Evolutionary conservation across 306 rosid genomes (phyloP).

Genomic region (Castanea crenata): DNA sequence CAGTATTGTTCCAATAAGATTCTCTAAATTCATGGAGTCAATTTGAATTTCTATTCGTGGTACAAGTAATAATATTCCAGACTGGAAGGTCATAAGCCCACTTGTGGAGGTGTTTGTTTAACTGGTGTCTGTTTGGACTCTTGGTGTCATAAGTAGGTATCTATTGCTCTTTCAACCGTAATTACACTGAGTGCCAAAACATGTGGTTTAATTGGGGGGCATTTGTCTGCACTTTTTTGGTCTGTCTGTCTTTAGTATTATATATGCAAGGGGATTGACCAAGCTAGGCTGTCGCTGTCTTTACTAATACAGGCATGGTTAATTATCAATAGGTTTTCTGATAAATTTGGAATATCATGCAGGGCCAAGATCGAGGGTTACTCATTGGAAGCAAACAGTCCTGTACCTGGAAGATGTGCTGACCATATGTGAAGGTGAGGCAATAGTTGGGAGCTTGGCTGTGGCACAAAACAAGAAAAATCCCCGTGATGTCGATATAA

Average conservation of each 20-base stretch:
- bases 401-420: slow-evolving; percentile 87
- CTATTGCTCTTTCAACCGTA: not conserved
- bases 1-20: not conserved
- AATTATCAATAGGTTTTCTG: not conserved
- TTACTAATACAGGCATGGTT: not conserved
- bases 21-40: not conserved
- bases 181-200: not conserved
- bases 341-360: slow-evolving; percentile 22
- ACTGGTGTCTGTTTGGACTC: not conserved
- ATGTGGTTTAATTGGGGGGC: not conserved
- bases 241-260: not conserved
- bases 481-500: slow-evolving; percentile 86
- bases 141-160: not conserved
- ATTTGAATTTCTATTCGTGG: not conserved
- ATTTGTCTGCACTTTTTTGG: not conserved
- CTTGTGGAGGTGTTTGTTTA: not conserved
- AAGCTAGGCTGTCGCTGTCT: not conserved
- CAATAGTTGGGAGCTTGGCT: slow-evolving; percentile 68
- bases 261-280: not conserved
- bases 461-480: slow-evolving; percentile 83
- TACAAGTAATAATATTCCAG: not conserved
- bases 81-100: not conserved
- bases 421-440: slow-evolving; percentile 87
- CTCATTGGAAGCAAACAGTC: slow-evolving; percentile 99
- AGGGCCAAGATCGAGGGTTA: slow-evolving; percentile 87